A percentile compares a stretch with the other conserved stretches of the same genome.
These are phyloP conservation scores for Aphanoascus verrucosus DNA, from an alignment of 2,329 filamentous ascomycete species.

Conservation along the genomic window DNA sequence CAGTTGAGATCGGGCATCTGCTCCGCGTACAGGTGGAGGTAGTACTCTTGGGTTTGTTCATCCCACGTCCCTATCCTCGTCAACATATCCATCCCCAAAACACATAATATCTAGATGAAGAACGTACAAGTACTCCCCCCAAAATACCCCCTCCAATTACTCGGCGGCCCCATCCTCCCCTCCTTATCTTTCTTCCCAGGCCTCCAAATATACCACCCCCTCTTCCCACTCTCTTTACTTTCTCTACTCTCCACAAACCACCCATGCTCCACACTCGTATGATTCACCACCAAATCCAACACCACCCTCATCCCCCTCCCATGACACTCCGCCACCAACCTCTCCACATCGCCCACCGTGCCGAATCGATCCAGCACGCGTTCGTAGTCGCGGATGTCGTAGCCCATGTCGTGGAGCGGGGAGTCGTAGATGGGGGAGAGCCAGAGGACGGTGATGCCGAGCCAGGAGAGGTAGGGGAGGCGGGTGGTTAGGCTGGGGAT, in stretches of 20 bases:
- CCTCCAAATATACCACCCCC: conserved; percentile 53
- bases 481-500: conserved; percentile 53
- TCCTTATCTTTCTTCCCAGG: conserved; percentile 40
- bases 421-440: conserved; percentile 55
- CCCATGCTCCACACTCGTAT: conserved; percentile 56
- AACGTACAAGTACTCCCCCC: conserved; percentile 46
- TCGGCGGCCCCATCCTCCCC: conserved; percentile 53
- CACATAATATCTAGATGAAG: too few relatives aligned
- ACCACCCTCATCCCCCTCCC: conserved; percentile 55
- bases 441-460: conserved; percentile 58
- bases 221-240: conserved; percentile 47
- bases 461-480: conserved; percentile 49
- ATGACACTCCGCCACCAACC: conserved; percentile 46
- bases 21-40: conserved; percentile 59
- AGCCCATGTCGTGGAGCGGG: conserved; percentile 59
- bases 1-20: conserved; percentile 72
- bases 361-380: conserved; percentile 52
- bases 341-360: conserved; percentile 50
- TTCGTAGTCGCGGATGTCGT: conserved; percentile 57
- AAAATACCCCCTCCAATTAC: conserved; percentile 59
- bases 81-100: background rate
- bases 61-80: conserved; percentile 47
- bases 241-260: conserved; percentile 57
- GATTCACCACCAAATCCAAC: conserved; percentile 62
- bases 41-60: conserved; percentile 57